phyloP scores from a whole-genome alignment of 495 filamentous ascomycete genomes.

The Xylaria sp. region DNA sequence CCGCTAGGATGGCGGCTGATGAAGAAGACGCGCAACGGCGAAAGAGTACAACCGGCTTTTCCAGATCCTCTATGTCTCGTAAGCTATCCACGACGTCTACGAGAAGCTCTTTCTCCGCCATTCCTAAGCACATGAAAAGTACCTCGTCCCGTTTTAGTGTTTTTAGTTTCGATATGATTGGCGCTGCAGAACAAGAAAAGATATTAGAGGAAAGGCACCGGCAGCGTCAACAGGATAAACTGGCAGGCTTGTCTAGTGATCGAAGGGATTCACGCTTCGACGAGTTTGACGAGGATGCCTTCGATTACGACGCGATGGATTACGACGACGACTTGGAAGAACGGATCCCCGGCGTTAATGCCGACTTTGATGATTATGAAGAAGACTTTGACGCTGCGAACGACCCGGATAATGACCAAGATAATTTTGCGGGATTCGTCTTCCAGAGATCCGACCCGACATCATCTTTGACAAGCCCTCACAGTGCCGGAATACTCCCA shows the following conservation, averaged over 20 bases:
- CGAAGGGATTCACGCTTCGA: slow-evolving; percentile 57
- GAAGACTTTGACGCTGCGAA: slow-evolving; percentile 42
- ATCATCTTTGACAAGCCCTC: slow-evolving; percentile 55
- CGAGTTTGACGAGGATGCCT: slow-evolving; percentile 71
- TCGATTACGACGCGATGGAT: slow-evolving; percentile 72
- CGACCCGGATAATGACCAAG: slow-evolving; percentile 57
- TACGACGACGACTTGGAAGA: slow-evolving; percentile 79
- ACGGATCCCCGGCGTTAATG: slow-evolving; percentile 76
- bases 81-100: slow-evolving; percentile 49
- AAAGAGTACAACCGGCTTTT: slow-evolving; percentile 47
- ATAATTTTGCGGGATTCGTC: slow-evolving; percentile 61
- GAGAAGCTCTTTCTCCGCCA: slow-evolving; percentile 55
- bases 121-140: slow-evolving; percentile 81
- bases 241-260: slow-evolving; percentile 38
- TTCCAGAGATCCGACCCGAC: slow-evolving; percentile 59
- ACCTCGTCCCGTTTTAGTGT: slow-evolving; percentile 92
- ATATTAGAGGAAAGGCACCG: slow-evolving; percentile 86
- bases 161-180: slow-evolving; percentile 95
- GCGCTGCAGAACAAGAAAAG: slow-evolving; percentile 79
- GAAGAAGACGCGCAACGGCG: slow-evolving; percentile 39
- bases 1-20: slow-evolving; percentile 3
- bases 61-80: slow-evolving; percentile 45
- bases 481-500: slow-evolving; percentile 50
- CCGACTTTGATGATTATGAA: slow-evolving; percentile 61
- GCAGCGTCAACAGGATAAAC: slow-evolving; percentile 67